These are phyloP conservation scores for Holtermannia corniformis DNA, from an alignment of 768 basidiomycete genomes.

Conservation along the genomic window DNA sequence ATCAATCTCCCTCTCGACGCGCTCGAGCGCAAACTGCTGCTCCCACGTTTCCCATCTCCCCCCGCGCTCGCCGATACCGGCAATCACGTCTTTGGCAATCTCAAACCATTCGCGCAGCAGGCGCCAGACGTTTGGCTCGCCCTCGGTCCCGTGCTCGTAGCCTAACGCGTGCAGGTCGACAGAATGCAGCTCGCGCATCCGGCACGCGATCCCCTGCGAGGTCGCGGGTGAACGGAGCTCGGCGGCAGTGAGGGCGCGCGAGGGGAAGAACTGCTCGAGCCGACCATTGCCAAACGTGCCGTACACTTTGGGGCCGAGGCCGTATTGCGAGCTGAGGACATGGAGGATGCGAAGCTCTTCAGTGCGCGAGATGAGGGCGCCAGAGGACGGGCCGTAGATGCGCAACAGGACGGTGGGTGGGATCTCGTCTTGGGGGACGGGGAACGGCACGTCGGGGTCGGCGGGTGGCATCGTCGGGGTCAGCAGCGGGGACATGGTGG, in stretches of 20 bases:
- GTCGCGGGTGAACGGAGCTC: constrained; percentile 68
- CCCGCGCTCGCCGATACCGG: constrained; percentile 42
- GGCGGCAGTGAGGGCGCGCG: constrained; percentile 62
- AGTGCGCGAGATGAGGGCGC: constrained; percentile 73
- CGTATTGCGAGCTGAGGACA: constrained; percentile 74
- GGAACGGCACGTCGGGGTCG: constrained; percentile 43
- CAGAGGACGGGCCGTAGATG: constrained; percentile 82
- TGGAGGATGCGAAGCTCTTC: constrained; percentile 81
- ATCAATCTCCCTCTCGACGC: constrained; percentile 57
- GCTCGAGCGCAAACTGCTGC: constrained; percentile 54
- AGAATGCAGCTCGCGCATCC: constrained; percentile 92
- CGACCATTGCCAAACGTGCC: constrained; percentile 95
- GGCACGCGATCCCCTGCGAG: constrained; percentile 77
- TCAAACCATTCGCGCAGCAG: constrained; percentile 47
- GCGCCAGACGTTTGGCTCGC: constrained; percentile 34
- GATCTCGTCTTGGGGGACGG: constrained; percentile 40
- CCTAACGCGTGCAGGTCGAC: constrained; percentile 67
- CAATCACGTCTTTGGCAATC: constrained; percentile 63
- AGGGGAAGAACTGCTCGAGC: constrained; percentile 90
- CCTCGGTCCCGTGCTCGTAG: constrained; percentile 23
- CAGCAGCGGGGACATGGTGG: constrained; percentile 25
- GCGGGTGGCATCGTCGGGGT: constrained; percentile 24
- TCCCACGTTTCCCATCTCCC: constrained; percentile 36
- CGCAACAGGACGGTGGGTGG: constrained; percentile 67
- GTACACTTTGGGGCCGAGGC: constrained; percentile 80